Base-by-base conservation (phyloP, 2,329 filamentous ascomycete genomes). In the Fusarium hostae region DNA sequence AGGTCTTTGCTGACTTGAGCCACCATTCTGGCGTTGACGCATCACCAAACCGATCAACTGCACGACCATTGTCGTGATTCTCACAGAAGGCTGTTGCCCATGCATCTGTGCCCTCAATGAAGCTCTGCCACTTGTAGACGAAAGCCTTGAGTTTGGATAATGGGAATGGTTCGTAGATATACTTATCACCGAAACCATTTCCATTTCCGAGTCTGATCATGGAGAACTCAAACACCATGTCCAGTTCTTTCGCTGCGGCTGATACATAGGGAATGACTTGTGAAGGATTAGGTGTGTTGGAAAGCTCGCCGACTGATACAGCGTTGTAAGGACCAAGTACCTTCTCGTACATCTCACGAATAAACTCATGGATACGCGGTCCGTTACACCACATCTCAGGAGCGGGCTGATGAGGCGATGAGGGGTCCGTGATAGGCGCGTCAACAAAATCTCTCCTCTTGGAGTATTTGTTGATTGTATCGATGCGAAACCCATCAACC, bases 391-490 rank as follows among this genome's bases (percentile, higher is more conserved):
- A 90, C 79, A 86, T 83, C 65, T 84, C 81, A 9, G 79, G 82
- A 2, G 81, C 86, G 0, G 86, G 84, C 63, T 84, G 84, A 61
- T 81, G 77, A 2, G 79, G 73, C 28, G 73, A 82, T 3, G 50
- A 73, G 15, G 78, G 81, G 58, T 84, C 82, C 6, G 78, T 83
- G 59, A 87, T 73, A 3, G 84, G 82, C 0, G 84, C 86, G 62
- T 90, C 87, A 6, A 88, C 85, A 60, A 88, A 88, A 0, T 84
- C 83, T 10, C 86, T 86, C 3, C 86, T 83, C 72, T 92, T 92
- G 66, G 86, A 89, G 74, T 91, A 90, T 45, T 90, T 87, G 75
- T 92, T 91, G 67, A 92, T 90, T 0, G 90, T 89, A 68, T 92
- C 90, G 80, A 91, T 90, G 9, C 90, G 85, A 79, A 91, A 92